Evolutionary conservation across 1,284 basidiomycete genomes (phyloP), one percentile per base, ranked within the genome.

Genomic region (Pseudozyma pruni): DNA sequence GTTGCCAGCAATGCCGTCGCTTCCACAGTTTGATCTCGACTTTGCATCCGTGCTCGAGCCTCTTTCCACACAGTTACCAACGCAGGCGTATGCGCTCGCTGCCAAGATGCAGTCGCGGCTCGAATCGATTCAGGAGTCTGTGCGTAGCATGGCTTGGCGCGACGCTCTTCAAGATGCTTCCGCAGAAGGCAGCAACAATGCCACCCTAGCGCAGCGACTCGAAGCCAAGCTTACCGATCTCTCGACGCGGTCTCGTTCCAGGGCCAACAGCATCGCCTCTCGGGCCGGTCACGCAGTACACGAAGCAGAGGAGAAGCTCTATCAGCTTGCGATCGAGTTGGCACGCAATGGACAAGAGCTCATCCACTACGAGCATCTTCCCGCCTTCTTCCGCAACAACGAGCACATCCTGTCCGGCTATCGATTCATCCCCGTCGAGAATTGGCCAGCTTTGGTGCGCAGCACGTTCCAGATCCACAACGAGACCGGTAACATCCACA

Each of bases 401-500:
- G 76, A 80, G 53, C 70, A 75, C 51, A 82, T 81, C 40, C 46
- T 79, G 4, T 76, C 77, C 8, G 81, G 79, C 27, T 82, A 81
- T 41, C 74, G 81, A 32, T 82, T 82, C 62, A 82, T 82, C 29
- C 81, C 81, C 5, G 47, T 72, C 37, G 49, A 72, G 25, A 70
- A 74, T 20, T 79, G 76, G 75, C 53, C 41, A 7, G 61, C 67
- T 2, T 56, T 82, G 32, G 40, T 82, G 27, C 57, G 60, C 22
- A 79, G 76, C 56, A 78, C 77, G 0, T 81, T 82, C 54, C 61
- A 79, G 50, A 58, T 81, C 19, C 81, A 82, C 71, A 82, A 82
- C 58, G 81, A 82, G 64, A 82, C 81, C 22, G 74, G 75, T 53
- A 82, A 82, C 60, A 81, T 82, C 25, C 77, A 78, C 56, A 78